Evolutionary conservation across 116 monocot genomes (phyloP).

Genomic region (Trichopus zeylanicus): DNA sequence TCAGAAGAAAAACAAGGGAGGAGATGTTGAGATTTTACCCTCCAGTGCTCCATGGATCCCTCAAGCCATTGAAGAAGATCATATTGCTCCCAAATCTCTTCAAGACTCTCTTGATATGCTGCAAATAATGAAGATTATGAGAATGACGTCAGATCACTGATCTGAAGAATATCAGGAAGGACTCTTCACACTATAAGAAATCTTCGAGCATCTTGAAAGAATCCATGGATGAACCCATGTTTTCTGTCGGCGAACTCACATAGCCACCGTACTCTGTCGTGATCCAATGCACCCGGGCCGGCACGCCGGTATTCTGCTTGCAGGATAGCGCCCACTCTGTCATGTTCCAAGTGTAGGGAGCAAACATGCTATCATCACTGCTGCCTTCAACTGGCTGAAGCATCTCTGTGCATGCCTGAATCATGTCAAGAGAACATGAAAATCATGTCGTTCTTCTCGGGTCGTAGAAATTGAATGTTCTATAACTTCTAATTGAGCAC

Average conservation of each 20-base stretch:
- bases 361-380: conserved; percentile 28
- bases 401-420: conserved; percentile 33
- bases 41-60: conserved; percentile 60
- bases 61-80: conserved; percentile 54
- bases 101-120: conserved; percentile 25
- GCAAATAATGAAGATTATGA: conserved; percentile 3
- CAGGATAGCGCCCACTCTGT: background rate
- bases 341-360: conserved; percentile 7
- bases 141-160: no score
- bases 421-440: no score
- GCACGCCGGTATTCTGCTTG: background rate
- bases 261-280: conserved; percentile 29
- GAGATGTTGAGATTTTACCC: conserved; percentile 13
- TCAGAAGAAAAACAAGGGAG: background rate
- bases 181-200: no score
- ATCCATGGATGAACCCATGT: no score
- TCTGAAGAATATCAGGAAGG: no score
- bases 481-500: conserved; percentile 5
- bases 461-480: background rate
- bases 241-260: no score
- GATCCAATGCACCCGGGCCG: conserved; percentile 30
- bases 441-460: no score
- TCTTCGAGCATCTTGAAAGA: no score
- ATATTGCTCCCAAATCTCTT: conserved; percentile 46
- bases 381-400: conserved; percentile 9